Base-by-base conservation (phyloP, 495 filamentous ascomycete species). In the Evernia prunastri region DNA sequence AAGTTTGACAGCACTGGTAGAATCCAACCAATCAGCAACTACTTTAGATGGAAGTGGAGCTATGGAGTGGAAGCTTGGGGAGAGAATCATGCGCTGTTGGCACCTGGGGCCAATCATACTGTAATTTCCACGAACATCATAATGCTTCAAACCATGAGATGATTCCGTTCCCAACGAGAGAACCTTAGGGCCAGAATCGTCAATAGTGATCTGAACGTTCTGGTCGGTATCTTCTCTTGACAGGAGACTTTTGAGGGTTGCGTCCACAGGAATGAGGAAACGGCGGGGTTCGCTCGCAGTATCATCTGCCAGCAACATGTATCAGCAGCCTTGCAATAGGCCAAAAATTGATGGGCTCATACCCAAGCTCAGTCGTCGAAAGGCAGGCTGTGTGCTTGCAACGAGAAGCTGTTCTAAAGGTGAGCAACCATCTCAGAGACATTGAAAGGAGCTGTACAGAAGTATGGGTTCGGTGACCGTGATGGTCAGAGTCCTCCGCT, bases 141-240 rank as follows among this genome's bases (percentile, higher is more conserved):
- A 42, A 23, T 60, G 47, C 60, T 82, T 81, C 67, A 91, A 91
- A 75, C 91, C 92, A 39, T 85, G 87, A 33, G 94, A 97, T 40
- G 82, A 85, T n/a, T 86, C 88, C 7, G 93, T 96, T 70, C 91
- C 89, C 37, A 97, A 76, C 31, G 89, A 84, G 61, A 97, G 77
- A 39, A 92, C 91, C 85, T 97, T 97, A 23, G 94, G 93, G 17
- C 93, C 93, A 63, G 81, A 77, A 77, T 97, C 93, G 71, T 97
- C 94, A 69, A 97, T 95, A 18, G 93, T 97, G 71, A 98, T 98
- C 75, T 96, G 92, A 79, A 87, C 87, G 72, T 97, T 95, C 27
- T 80, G 77, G 73, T 98, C 91, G 10, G 92, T 96, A 69, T 97
- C 94, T 72, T 98, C 94, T 60, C 61, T 33, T 37, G 61, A 45